Conservation (phyloP, 768 basidiomycete species). For the Lactarius quietus region DNA sequence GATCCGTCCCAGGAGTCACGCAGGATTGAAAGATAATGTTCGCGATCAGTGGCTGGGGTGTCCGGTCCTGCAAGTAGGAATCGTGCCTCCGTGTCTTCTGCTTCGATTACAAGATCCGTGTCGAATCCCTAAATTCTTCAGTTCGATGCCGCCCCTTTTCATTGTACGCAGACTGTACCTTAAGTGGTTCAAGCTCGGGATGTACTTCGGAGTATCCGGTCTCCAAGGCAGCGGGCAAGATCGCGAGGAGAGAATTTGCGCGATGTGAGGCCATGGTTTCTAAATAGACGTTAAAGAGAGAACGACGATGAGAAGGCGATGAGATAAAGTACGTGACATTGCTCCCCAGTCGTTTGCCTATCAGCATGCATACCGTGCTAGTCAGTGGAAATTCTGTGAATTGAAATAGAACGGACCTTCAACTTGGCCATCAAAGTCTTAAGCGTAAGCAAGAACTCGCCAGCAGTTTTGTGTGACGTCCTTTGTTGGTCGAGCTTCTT, state of each 20-base stretch:
- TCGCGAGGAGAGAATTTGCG: slow-evolving; percentile 34
- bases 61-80: slow-evolving; percentile 33
- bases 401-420: neutral
- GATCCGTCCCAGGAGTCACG: slow-evolving; percentile 34
- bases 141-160: neutral
- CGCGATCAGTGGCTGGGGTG: slow-evolving; percentile 26
- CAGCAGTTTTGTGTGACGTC: slow-evolving; percentile 47
- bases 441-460: slow-evolving; percentile 35
- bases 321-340: slow-evolving; percentile 47
- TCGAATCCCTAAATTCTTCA: slow-evolving; percentile 45
- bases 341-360: slow-evolving; percentile 64
- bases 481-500: slow-evolving; percentile 45
- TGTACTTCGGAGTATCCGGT: slow-evolving; percentile 45
- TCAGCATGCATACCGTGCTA: neutral
- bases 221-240: slow-evolving; percentile 46
- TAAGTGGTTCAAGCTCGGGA: slow-evolving; percentile 46
- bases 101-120: slow-evolving; percentile 34
- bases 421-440: neutral
- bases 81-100: slow-evolving; percentile 35
- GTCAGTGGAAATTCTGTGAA: neutral
- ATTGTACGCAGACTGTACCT: slow-evolving; percentile 33
- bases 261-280: slow-evolving; percentile 49
- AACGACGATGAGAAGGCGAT: neutral
- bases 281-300: slow-evolving; percentile 21
- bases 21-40: slow-evolving; percentile 28